Evolutionary conservation across 345 rosid species (phyloP), one percentile per base, ranked within the genome.

Genomic region (Euphorbia peplus): DNA sequence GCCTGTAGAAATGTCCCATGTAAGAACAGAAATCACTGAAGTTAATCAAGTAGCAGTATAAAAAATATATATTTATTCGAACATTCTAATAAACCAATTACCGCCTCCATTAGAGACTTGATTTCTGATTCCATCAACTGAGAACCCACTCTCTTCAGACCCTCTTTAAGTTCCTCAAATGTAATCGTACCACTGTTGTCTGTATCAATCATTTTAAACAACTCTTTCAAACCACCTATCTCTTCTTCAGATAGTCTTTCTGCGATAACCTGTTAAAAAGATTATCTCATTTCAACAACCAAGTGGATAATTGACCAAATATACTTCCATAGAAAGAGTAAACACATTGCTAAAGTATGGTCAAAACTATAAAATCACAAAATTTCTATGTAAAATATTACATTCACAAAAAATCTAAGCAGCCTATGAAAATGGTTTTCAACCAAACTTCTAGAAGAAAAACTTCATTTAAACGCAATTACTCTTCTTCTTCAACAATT

Each of bases 171-270:
- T 75, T 95, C 96, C 78, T 95, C 96, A 21, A 88, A 86, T 22
- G 97, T 90, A 75, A 91, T 95, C 42, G 95, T 81, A 64, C 99
- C 99, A 80, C 96, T 95, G 66, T 68, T 81, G 75, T 95, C 99
- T 3, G 98, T 89, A 59, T 93, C 97, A 71, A 93, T 85, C 97
- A 91, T 91, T 67, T 88, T 93, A 75, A 95, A 95, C 75, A 95
- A 59, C 83, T 95, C 99, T 76, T 83, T 95, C 71, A 95, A 76
- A 35, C 99, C 99, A 69, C 96, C 97, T 59, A 91, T 95, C 66
- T 95, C 99, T 86, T 95, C 99, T 74, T 95, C 99, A 0, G 99
- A 95, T 64, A 91, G 93, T 70, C 91, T 88, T 83, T 95, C 99
- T 68, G 99, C 99, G 48, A 95, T 95, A 22, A 95, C 99, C 99